Evolutionary conservation across 108 stramenopile species (phyloP).

Genomic region (Phaeodactylum tricornutum): DNA sequence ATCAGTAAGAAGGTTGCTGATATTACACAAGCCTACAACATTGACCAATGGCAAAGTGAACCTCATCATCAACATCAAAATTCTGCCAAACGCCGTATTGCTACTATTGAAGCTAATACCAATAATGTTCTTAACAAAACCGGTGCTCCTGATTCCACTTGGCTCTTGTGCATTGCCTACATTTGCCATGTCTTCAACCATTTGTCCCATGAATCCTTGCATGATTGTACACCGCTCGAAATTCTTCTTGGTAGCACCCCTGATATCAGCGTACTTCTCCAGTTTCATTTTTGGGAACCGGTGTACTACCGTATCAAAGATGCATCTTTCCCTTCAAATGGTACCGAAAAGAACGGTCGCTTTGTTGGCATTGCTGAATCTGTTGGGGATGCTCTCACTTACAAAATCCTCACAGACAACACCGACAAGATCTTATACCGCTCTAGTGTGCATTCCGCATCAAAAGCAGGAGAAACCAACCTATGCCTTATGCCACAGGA

Average conservation of each 20-base stretch:
- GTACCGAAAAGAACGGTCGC: constrained; percentile 1
- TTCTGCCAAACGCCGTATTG: constrained; percentile 12
- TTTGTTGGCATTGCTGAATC: constrained; percentile 22
- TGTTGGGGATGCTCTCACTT: constrained; percentile 20
- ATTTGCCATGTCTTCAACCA: constrained; percentile 12
- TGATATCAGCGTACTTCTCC: constrained; percentile 13
- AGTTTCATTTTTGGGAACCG: constrained; percentile 12
- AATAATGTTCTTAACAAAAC: constrained; percentile 13
- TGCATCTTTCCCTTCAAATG: not conserved
- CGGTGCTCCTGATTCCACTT: constrained; percentile 10
- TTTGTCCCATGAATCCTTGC: constrained; percentile 1
- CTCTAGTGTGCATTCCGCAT: too few relatives aligned
- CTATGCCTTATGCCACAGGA: too few relatives aligned
- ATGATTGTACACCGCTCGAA: constrained; percentile 6
- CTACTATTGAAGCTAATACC: constrained; percentile 6
- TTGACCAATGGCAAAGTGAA: constrained; percentile 17
- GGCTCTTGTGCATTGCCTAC: constrained; percentile 12
- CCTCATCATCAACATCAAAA: constrained; percentile 22
- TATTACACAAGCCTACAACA: constrained; percentile 6
- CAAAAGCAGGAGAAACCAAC: too few relatives aligned
- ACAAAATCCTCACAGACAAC: too few relatives aligned
- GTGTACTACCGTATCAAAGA: constrained; percentile 10
- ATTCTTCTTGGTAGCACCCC: constrained; percentile 3
- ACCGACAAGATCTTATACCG: too few relatives aligned
- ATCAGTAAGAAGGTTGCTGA: constrained; percentile 9